Evolutionary conservation across 208 protist species (phyloP).

Genomic region (Trypanosoma avium): DNA sequence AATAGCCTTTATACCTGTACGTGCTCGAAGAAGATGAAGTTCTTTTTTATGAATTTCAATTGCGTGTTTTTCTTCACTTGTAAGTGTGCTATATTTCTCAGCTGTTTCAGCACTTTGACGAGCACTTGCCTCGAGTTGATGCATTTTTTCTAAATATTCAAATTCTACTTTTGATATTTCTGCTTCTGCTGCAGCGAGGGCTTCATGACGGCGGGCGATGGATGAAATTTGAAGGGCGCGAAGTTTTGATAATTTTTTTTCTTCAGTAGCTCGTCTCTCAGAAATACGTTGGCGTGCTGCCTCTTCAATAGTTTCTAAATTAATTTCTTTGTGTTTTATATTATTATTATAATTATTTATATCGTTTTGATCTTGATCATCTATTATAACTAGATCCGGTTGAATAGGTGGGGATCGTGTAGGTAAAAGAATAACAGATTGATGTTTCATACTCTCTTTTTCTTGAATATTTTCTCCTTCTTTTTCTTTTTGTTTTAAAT

Average conservation of each 20-base stretch:
- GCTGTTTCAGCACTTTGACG: neutral
- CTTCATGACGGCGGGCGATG: neutral
- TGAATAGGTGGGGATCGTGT: no score
- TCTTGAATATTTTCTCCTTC: neutral
- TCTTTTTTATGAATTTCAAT: conserved; percentile 6
- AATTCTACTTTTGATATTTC: conserved; percentile 4
- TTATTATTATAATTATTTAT: no score
- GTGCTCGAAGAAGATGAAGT: conserved; percentile 1
- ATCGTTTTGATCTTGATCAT: no score
- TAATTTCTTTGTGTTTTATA: no score
- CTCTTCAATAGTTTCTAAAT: conserved; percentile 4
- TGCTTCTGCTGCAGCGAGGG: conserved; percentile 5
- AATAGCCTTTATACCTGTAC: neutral
- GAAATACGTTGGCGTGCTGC: neutral
- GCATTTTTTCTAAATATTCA: neutral
- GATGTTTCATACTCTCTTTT: no score
- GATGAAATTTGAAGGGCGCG: conserved; percentile 1
- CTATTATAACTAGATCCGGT: no score
- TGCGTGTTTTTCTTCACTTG: conserved; percentile 6
- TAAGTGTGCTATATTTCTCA: neutral
- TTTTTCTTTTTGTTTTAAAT: neutral
- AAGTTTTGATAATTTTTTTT: conserved; percentile 1
- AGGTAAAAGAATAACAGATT: no score
- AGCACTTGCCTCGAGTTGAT: neutral
- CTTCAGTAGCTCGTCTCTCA: conserved; percentile 8